Conservation (phyloP, 768 basidiomycete genomes). For the Podaxis sp. region DNA sequence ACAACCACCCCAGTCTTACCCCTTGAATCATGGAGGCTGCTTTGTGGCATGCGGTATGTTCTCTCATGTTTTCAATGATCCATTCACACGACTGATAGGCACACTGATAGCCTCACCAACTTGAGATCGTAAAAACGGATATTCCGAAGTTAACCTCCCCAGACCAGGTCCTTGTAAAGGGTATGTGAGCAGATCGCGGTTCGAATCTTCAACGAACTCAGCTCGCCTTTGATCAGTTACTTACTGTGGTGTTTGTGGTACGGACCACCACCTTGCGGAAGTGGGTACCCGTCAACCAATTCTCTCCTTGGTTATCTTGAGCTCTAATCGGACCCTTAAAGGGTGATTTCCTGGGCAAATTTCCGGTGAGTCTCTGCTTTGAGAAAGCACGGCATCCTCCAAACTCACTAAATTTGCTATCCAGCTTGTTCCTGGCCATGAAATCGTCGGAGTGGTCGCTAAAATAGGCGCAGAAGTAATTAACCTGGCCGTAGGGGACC, state of each 20-base stretch:
- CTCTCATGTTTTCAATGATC: not conserved
- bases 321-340: conserved; percentile 20
- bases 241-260: conserved; percentile 63
- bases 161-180: conserved; percentile 61
- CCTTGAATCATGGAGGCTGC: conserved; percentile 9
- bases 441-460: conserved; percentile 66
- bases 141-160: conserved; percentile 45
- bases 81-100: not conserved
- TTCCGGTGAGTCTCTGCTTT: conserved; percentile 48
- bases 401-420: not conserved
- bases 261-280: conserved; percentile 53
- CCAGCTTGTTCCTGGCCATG: conserved; percentile 45
- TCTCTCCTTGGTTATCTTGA: not conserved
- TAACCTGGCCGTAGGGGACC: conserved; percentile 75
- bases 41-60: conserved; percentile 11
- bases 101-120: conserved; percentile 43
- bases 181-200: conserved; percentile 25
- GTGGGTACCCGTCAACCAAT: conserved; percentile 30
- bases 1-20: not conserved
- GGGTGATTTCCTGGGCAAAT: conserved; percentile 71
- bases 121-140: conserved; percentile 52
- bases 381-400: not conserved
- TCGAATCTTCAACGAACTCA: not conserved
- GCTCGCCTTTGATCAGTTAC: conserved; percentile 25
- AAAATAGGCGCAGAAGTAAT: conserved; percentile 81